These are phyloP conservation scores for Rhododendron mucronatum DNA, from an alignment of 148 eudicot species.

Conservation along the genomic window DNA sequence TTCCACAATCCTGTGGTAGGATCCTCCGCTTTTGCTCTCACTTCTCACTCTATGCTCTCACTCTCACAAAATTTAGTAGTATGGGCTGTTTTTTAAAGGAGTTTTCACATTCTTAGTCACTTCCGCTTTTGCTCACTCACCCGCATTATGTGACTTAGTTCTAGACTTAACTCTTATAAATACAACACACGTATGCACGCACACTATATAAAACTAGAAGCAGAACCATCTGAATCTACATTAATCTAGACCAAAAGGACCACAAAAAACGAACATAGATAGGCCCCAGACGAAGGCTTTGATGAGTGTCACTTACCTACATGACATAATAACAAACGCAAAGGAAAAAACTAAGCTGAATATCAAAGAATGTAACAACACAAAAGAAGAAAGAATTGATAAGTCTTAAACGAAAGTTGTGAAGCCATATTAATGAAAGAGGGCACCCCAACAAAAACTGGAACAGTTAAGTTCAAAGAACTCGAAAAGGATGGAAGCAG, in stretches of 20 bases:
- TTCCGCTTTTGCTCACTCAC: too few species aligned
- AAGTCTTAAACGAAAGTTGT: not conserved
- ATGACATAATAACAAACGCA: not conserved
- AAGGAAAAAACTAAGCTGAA: not conserved
- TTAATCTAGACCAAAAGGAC: not conserved
- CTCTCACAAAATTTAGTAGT: too few species aligned
- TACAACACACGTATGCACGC: not conserved
- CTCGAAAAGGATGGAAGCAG: slow-evolving; percentile 1
- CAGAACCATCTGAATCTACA: not conserved
- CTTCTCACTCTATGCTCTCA: not conserved
- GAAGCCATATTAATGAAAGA: not conserved
- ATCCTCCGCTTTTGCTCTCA: too few species aligned
- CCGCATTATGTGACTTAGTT: not conserved
- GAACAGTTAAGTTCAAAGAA: not conserved
- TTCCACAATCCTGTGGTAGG: too few species aligned
- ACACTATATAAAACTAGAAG: not conserved
- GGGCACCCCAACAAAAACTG: not conserved
- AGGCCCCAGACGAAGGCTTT: not conserved
- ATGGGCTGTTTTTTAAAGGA: too few species aligned
- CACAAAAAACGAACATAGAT: not conserved
- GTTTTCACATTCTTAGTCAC: too few species aligned
- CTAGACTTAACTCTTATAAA: not conserved
- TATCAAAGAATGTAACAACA: not conserved
- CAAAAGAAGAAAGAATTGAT: not conserved
- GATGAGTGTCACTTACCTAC: not conserved